Percentiles rank a stretch among this genome's conserved stretches.
phyloP scores from a whole-genome alignment of 352 stramenopile genomes.

The Chrysophaeum taylorii region DNA sequence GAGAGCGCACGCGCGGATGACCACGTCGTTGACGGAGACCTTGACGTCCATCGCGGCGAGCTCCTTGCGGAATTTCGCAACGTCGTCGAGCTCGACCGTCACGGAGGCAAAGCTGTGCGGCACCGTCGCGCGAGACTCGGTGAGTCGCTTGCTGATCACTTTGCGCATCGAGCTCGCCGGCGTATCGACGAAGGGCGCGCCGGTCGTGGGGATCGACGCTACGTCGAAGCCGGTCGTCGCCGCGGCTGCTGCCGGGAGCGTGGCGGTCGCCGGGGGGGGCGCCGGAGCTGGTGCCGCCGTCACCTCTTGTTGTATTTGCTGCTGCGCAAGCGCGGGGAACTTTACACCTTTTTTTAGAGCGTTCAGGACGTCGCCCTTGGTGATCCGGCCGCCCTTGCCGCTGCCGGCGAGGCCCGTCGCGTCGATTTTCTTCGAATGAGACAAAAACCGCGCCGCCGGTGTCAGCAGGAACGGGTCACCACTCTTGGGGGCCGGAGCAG shows the following conservation, averaged over 20 bases:
- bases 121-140: slow-evolving; percentile 86
- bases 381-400: slow-evolving; percentile 55
- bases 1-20: slow-evolving; percentile 92
- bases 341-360: slow-evolving; percentile 38
- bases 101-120: slow-evolving; percentile 93
- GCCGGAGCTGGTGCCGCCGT: slow-evolving; percentile 1
- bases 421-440: slow-evolving; percentile 45
- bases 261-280: slow-evolving; percentile 23
- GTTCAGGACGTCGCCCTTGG: slow-evolving; percentile 57
- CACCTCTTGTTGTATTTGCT: no score
- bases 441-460: slow-evolving; percentile 48
- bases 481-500: slow-evolving; percentile 33
- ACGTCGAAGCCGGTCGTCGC: neutral
- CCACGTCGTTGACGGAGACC: slow-evolving; percentile 97
- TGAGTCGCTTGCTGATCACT: slow-evolving; percentile 92
- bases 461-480: slow-evolving; percentile 34
- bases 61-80: slow-evolving; percentile 72
- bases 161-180: slow-evolving; percentile 92
- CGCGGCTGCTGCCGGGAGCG: slow-evolving; percentile 16
- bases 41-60: slow-evolving; percentile 83
- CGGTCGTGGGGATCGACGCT: neutral
- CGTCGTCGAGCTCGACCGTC: slow-evolving; percentile 81
- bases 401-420: slow-evolving; percentile 41
- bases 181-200: slow-evolving; percentile 58
- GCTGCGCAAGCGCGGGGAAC: no score